Evolutionary conservation across 192 early-diverging fungal genomes (phyloP).

Genomic region (Coemansia sp.): DNA sequence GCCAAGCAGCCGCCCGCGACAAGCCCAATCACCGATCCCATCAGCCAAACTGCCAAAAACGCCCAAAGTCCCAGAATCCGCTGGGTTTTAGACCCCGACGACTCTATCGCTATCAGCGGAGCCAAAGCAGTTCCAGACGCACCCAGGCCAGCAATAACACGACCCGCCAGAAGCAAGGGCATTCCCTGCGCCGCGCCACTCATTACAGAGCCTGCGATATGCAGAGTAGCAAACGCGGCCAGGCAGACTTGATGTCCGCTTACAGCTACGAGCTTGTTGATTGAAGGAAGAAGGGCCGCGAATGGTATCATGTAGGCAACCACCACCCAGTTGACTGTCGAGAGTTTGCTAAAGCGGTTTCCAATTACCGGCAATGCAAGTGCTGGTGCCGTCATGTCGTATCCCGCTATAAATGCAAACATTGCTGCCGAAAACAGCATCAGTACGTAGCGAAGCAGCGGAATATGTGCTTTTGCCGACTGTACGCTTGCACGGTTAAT

Average conservation of each 20-base stretch:
- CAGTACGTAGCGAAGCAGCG: slow-evolving; percentile 2
- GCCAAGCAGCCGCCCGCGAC: slow-evolving; percentile 53
- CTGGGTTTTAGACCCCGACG: slow-evolving; percentile 22
- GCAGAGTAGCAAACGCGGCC: slow-evolving; percentile 24
- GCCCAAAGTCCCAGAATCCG: slow-evolving; percentile 25
- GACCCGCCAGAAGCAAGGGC: slow-evolving; percentile 56
- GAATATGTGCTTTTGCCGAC: neutral
- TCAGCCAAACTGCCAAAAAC: slow-evolving; percentile 30
- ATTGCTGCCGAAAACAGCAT: slow-evolving; percentile 43
- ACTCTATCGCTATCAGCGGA: slow-evolving; percentile 55
- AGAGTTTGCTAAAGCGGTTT: slow-evolving; percentile 66
- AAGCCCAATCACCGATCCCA: slow-evolving; percentile 58
- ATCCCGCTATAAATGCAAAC: slow-evolving; percentile 63
- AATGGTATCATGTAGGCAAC: slow-evolving; percentile 56
- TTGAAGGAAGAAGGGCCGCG: slow-evolving; percentile 49
- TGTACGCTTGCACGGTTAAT: neutral
- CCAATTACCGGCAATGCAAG: slow-evolving; percentile 69
- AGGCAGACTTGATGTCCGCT: slow-evolving; percentile 46
- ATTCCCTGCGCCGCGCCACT: slow-evolving; percentile 54
- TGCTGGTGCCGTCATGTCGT: slow-evolving; percentile 81
- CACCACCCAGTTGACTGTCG: slow-evolving; percentile 76
- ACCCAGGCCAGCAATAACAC: slow-evolving; percentile 53
- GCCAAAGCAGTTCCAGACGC: slow-evolving; percentile 47
- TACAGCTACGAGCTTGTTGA: slow-evolving; percentile 51
- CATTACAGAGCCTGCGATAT: slow-evolving; percentile 40